Percentiles rank a stretch among this genome's conserved stretches.
phyloP scores from a whole-genome alignment of 331 rosid genomes.

The Malus hybrid region DNA sequence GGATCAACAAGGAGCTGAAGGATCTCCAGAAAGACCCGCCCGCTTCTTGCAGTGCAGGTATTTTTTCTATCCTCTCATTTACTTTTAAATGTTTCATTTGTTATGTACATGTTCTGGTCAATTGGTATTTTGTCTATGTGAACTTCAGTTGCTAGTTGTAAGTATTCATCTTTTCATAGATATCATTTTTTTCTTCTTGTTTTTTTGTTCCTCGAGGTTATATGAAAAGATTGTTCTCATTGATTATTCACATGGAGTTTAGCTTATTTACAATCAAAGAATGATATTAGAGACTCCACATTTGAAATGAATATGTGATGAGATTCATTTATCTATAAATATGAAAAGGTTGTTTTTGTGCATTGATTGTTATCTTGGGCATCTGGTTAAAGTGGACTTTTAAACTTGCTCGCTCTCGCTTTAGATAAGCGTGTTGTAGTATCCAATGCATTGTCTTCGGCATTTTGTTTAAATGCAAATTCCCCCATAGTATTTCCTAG shows the following conservation, averaged over 20 bases:
- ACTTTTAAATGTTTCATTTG: not conserved
- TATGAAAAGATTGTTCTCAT: not conserved
- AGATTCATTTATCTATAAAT: not conserved
- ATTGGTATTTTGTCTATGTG: not conserved
- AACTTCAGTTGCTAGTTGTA: not conserved
- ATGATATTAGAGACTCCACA: not conserved
- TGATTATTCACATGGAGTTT: no score
- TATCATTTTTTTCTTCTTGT: not conserved
- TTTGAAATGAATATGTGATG: not conserved
- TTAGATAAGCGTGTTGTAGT: not conserved
- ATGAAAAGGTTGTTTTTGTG: not conserved
- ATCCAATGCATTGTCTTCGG: not conserved
- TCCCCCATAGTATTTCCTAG: not conserved
- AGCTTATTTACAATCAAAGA: not conserved
- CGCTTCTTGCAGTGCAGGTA: constrained; percentile 76
- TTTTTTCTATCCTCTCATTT: not conserved
- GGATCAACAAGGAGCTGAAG: constrained; percentile 75
- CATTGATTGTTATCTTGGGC: not conserved
- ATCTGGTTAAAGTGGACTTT: not conserved
- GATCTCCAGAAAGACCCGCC: constrained; percentile 81
- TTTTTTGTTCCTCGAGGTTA: not conserved
- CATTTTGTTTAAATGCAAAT: not conserved
- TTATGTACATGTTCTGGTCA: not conserved
- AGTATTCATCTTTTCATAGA: not conserved
- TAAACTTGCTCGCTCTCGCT: not conserved